Evolutionary conservation across 441 rosid genomes (phyloP).

Genomic region (Biscutella laevigata): DNA sequence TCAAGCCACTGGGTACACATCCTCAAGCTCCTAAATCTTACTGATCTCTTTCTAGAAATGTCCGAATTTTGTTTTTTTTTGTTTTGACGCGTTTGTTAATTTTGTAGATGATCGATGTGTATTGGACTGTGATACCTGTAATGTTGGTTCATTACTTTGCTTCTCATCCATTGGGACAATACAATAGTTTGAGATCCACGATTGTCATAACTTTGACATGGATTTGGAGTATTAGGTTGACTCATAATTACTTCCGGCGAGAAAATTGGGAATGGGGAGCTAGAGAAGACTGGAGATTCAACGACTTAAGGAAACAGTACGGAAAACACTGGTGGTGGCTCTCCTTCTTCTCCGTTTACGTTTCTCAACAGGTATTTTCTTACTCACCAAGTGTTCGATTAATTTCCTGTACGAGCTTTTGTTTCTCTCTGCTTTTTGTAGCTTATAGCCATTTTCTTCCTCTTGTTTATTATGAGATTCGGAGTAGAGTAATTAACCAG

Average conservation of each 20-base stretch:
- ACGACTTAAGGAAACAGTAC: constrained; percentile 62
- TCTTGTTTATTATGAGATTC: neutral
- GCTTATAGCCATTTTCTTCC: too few species aligned
- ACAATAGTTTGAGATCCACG: constrained; percentile 54
- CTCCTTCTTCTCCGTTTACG: constrained; percentile 79
- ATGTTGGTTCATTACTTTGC: constrained; percentile 72
- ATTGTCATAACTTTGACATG: constrained; percentile 51
- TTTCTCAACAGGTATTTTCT: constrained; percentile 81
- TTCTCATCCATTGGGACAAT: constrained; percentile 53
- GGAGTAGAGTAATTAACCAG: neutral
- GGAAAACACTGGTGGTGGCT: constrained; percentile 94
- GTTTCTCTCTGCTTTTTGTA: neutral
- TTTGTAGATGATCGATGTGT: constrained; percentile 80
- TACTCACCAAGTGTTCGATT: constrained; percentile 27
- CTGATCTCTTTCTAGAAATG: neutral
- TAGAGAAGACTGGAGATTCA: constrained; percentile 89
- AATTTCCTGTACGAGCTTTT: constrained; percentile 35
- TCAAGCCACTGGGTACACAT: constrained; percentile 75
- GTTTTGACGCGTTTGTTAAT: neutral
- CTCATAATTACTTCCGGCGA: constrained; percentile 82
- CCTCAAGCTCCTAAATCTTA: neutral
- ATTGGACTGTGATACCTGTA: constrained; percentile 88
- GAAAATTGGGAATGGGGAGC: constrained; percentile 97
- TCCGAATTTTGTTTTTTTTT: neutral
- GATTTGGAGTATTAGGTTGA: constrained; percentile 78